Base-by-base conservation (phyloP, 2,329 filamentous ascomycete genomes). In the Boeremia lycopersici region DNA sequence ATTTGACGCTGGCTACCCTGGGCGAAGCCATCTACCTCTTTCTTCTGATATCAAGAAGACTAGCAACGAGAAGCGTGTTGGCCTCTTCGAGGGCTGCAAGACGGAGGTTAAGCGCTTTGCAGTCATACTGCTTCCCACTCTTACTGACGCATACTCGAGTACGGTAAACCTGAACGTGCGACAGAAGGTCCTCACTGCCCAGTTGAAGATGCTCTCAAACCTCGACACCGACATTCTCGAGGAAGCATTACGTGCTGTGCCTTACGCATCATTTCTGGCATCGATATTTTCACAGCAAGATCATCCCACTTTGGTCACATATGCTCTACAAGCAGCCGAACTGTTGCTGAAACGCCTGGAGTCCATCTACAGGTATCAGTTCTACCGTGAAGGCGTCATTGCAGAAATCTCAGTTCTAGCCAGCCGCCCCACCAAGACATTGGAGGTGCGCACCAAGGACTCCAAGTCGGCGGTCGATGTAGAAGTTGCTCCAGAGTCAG, bases 181-280 rank as follows among this genome's bases (percentile, higher is more conserved):
- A 19, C 91, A 98, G 71, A 97, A 96, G 76, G 95, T 99, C 2
- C 82, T 99, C 30, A 91, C 87, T 17, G 95, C 93, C n/a, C 95
- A 99, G 69, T 79, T 98, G 39, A 98, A 98, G 78, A 98, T 99
- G 91, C 83, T 99, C 9, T 96, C 92, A 11, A 96, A 97, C 62
- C 78, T 99, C n/a, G 91, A 97, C 64, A 87, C 86, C 38, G 82
- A 84, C 33, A 91, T 99, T 45, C 83, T 99, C 4, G 84, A 91
- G 57, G 93, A 97, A 65, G 89, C 93, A 8, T 78, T 99, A 28
- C 89, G 89, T 25, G 85, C 90, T 13, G 93, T 99, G 1, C 91
- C 95, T 0, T 99, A 98, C 74, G 92, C 95, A 2, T 99, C 96
- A 0, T 97, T 96, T 72, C 78, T 99, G 28, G 95, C 95, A 2